Base-by-base conservation (phyloP, 495 filamentous ascomycete genomes). In the Pyronema domesticum region DNA sequence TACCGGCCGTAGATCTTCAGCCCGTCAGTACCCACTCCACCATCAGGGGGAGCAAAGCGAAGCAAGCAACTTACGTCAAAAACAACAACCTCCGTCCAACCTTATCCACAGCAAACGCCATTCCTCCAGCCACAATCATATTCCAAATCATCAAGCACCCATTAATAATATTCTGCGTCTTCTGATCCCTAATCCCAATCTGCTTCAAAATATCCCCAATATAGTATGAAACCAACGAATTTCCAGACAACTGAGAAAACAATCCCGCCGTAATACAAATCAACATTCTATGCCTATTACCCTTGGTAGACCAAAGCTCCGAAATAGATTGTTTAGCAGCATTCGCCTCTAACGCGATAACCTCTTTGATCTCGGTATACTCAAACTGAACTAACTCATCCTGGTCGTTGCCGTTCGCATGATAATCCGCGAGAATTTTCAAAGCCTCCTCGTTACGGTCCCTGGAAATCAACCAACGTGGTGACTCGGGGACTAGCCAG, bases 381-480 rank as follows among this genome's bases (percentile, higher is more conserved):
- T 81, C 76, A 57, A 73, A 75, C 60, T 77, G 73, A 17, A 80
- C 77, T 30, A 77, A 71, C 35, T 75, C 72, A 65, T 78, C 68
- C 18, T 78, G 64, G 30, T 47, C 58, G 60, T 80, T 65, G 53
- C 78, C 79, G 62, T 77, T 73, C 58, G 72, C 76, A 60, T 81
- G 78, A 66, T 73, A 73, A 46, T 70, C 69, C 57, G 75, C 73
- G 0, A 82, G 72, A 53, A 79, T 75, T 0, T 56, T 15, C 37
- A 80, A 73, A 6, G 81, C 81, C 63, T 81, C 62, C 9, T 84
- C 81, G 55, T 74, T 70, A 53, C 74, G 73, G 64, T 82, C 81
- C 58, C 80, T 79, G 56, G 75, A 72, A 56, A 85, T 79, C 18
- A 83, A 69, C 68, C 66, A 84, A 58, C 79, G 72, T 10, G 79